Conservation (phyloP, 768 basidiomycete genomes). For the Rhodotorula babjevae region DNA sequence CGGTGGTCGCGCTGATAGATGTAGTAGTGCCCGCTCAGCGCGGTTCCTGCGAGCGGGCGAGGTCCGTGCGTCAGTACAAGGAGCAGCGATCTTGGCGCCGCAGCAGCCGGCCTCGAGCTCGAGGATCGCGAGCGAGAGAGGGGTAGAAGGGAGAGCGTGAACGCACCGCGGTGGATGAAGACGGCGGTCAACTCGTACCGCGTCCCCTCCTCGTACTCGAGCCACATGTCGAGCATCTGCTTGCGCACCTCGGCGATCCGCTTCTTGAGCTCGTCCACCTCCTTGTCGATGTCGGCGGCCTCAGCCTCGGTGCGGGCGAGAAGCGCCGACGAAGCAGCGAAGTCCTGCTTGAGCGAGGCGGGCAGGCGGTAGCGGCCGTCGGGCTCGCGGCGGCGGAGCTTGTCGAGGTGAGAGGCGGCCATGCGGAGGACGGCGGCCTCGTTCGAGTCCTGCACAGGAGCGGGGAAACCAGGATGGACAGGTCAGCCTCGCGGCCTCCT, state of each 20-base stretch:
- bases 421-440: not conserved
- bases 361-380: not conserved
- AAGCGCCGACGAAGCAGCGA: not conserved
- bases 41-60: constrained; percentile 38
- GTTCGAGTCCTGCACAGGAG: too few relatives aligned
- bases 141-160: constrained; percentile 39
- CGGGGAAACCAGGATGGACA: too few relatives aligned
- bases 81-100: too few relatives aligned
- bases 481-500: too few relatives aligned
- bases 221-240: constrained; percentile 58
- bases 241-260: constrained; percentile 50
- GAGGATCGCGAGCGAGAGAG: too few relatives aligned
- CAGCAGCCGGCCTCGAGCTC: too few relatives aligned
- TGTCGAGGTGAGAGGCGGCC: not conserved
- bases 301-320: constrained; percentile 35
- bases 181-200: constrained; percentile 87
- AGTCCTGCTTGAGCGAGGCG: not conserved
- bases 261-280: constrained; percentile 53
- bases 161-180: constrained; percentile 83
- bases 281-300: constrained; percentile 58
- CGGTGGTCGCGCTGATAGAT: constrained; percentile 66
- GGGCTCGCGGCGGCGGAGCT: not conserved
- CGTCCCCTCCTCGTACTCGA: constrained; percentile 60
- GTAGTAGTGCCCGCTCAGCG: constrained; percentile 73
- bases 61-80: not conserved